phyloP scores from a whole-genome alignment of 2,329 filamentous ascomycete genomes.

The Exophiala lecanii-corni region DNA sequence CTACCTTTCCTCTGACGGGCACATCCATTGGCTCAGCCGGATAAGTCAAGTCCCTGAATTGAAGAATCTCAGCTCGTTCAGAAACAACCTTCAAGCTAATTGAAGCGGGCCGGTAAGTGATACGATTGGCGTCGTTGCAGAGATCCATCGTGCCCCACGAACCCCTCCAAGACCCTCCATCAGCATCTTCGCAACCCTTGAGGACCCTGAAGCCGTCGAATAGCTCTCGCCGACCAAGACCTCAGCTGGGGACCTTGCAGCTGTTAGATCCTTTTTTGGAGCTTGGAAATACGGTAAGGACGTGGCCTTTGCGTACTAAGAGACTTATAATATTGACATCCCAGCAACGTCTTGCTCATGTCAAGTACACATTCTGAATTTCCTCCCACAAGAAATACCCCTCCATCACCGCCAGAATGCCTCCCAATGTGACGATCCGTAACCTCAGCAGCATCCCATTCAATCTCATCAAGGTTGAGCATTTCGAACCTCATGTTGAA shows the following conservation, averaged over 20 bases:
- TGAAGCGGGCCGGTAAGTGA: too few relatives aligned
- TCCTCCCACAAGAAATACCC: not conserved
- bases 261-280: not conserved
- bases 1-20: too few relatives aligned
- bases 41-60: too few relatives aligned
- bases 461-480: conserved; percentile 67
- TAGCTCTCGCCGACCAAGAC: not conserved
- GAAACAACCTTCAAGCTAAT: too few relatives aligned
- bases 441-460: conserved; percentile 75
- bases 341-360: not conserved
- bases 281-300: not conserved
- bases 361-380: not conserved
- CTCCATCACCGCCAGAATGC: conserved; percentile 29
- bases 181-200: not conserved
- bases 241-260: not conserved
- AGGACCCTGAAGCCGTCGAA: not conserved
- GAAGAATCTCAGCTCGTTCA: too few relatives aligned
- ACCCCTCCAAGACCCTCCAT: not conserved
- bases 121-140: too few relatives aligned
- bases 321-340: not conserved
- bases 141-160: too few relatives aligned
- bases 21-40: too few relatives aligned
- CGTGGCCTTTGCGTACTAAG: not conserved
- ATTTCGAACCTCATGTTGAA: conserved; percentile 53
- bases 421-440: conserved; percentile 62